These are phyloP conservation scores for Aaosphaeria pasadenensis DNA, from an alignment of 2,329 filamentous ascomycete genomes.

Conservation along the genomic window DNA sequence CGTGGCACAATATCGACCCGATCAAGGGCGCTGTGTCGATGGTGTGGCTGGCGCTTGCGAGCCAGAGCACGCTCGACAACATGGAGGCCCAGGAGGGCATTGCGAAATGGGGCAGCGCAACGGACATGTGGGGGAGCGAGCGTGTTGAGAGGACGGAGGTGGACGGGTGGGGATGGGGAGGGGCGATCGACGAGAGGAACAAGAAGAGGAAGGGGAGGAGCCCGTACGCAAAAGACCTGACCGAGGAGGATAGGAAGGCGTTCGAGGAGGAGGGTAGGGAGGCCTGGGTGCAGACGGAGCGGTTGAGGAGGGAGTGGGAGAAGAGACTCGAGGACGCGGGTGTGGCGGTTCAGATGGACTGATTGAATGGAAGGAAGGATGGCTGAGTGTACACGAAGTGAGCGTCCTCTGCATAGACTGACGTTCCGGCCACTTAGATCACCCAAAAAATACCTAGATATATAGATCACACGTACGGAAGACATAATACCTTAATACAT, in stretches of 20 bases:
- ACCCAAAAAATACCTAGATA: background rate
- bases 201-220: slow-evolving; percentile 53
- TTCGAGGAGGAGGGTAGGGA: slow-evolving; percentile 62
- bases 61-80: slow-evolving; percentile 60
- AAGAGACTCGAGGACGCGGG: slow-evolving; percentile 33
- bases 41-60: slow-evolving; percentile 73
- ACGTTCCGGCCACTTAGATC: background rate
- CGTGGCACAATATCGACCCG: slow-evolving; percentile 78
- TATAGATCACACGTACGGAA: background rate
- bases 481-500: too few species aligned
- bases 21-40: slow-evolving; percentile 76
- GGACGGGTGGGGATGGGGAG: slow-evolving; percentile 74
- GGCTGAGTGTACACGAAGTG: background rate
- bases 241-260: slow-evolving; percentile 55
- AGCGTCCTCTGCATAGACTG: background rate
- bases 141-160: slow-evolving; percentile 76
- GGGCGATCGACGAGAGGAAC: slow-evolving; percentile 50
- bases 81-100: slow-evolving; percentile 51
- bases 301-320: slow-evolving; percentile 64
- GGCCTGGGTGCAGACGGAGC: slow-evolving; percentile 71
- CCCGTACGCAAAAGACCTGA: slow-evolving; percentile 57
- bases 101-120: slow-evolving; percentile 83
- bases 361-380: background rate
- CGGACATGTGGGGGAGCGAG: slow-evolving; percentile 56
- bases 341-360: slow-evolving; percentile 36